Evolutionary conservation across 1,139 yeast species (phyloP), one percentile per base, ranked within the genome.

Genomic region (Lodderomyces theae): DNA sequence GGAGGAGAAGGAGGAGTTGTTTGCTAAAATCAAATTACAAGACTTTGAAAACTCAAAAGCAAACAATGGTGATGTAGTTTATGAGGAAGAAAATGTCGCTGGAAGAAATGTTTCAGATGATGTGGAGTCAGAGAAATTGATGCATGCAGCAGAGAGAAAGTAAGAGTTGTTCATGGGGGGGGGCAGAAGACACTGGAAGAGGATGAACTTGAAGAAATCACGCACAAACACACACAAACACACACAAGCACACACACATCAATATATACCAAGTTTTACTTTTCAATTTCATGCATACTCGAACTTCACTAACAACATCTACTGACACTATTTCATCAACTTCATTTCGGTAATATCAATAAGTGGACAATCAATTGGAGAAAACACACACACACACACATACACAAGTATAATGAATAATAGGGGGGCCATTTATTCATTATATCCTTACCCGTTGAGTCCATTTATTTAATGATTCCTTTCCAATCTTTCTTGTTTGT

Each of bases 1-100:
- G 35, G 74, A 61, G 25, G 79, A 84, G 62, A 72, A 76, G 54
- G 74, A 71, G 29, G 74, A 66, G 35, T 70, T 84, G 56, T 81
- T 83, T 56, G 60, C 54, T 34, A 63, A 57, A 51, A 50, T 45
- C 17, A 41, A 39, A 40, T 38, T 45, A 25, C 47, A 45, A 35
- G 45, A 40, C 6, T 43, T 47, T 30, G 40, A 37, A 10, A 23
- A 37, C 28, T 28, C 35, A 16, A 42, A 30, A 9, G 30, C 9
- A 11, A 34, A 31, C n/a, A 31, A 22, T 21, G 42, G 34, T 22
- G 41, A 42, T 31, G 25, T 16, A 28, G 30, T 37, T 18, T 8
- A 8, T 19, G 22, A 19, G 5, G 22, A 19, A 19, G 7, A 19
- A 19, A 5, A 8, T 19, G 22, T 8, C 8, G 22, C 22, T 19